Conservation (phyloP, 2,329 filamentous ascomycete species). For the Aaosphaeria arxii region DNA sequence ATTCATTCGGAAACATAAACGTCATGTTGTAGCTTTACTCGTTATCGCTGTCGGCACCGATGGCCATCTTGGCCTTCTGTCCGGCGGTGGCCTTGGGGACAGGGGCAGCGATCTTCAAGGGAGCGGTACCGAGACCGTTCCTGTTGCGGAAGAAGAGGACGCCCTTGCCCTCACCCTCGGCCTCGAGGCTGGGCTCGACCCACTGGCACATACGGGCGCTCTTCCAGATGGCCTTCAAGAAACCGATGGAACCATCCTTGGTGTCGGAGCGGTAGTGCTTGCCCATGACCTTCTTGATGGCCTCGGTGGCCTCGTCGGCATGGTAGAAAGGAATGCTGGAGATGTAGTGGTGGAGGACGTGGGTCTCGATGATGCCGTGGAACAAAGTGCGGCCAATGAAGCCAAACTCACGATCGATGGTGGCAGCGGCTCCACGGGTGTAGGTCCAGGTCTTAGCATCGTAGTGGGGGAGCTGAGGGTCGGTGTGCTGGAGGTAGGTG, state of each 20-base stretch:
- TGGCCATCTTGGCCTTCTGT: slow-evolving; percentile 32
- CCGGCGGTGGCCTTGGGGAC: slow-evolving; percentile 25
- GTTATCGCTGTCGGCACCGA: slow-evolving; percentile 29
- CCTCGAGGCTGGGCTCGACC: slow-evolving; percentile 87
- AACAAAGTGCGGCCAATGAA: slow-evolving; percentile 89
- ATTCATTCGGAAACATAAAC: not conserved
- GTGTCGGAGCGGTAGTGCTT: slow-evolving; percentile 86
- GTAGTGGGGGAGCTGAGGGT: slow-evolving; percentile 92
- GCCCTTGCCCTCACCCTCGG: slow-evolving; percentile 75
- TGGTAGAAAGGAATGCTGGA: slow-evolving; percentile 96
- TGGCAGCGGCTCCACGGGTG: slow-evolving; percentile 87
- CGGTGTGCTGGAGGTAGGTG: slow-evolving; percentile 96
- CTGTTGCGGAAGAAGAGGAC: slow-evolving; percentile 94
- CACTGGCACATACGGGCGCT: slow-evolving; percentile 88
- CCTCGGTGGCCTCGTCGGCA: slow-evolving; percentile 89
- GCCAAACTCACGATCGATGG: slow-evolving; percentile 95
- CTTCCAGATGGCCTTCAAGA: slow-evolving; percentile 78
- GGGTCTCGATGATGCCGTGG: slow-evolving; percentile 96
- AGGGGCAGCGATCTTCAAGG: slow-evolving; percentile 41
- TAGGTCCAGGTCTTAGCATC: slow-evolving; percentile 84
- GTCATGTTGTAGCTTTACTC: slow-evolving; percentile 6
- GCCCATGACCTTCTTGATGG: slow-evolving; percentile 94
- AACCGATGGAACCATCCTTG: slow-evolving; percentile 71
- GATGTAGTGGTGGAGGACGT: slow-evolving; percentile 97
- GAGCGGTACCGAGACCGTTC: slow-evolving; percentile 74